Evolutionary conservation across 2,329 filamentous ascomycete species (phyloP).

Genomic region (Fusarium sp.): DNA sequence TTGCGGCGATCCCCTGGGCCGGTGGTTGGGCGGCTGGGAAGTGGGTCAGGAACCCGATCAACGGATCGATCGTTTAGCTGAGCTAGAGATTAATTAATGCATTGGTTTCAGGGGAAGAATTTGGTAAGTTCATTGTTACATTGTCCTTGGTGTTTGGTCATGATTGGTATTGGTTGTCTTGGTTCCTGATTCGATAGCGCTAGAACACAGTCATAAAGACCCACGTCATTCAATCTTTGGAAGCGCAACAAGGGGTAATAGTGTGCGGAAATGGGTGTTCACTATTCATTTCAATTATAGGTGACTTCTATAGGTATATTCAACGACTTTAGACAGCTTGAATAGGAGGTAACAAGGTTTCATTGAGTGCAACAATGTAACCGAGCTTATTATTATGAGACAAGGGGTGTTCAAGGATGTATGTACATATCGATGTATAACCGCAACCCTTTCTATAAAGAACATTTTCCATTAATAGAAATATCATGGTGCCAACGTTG

Average conservation of each 20-base stretch:
- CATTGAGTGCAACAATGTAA: no score
- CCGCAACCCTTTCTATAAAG: neutral
- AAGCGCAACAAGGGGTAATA: neutral
- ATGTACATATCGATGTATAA: neutral
- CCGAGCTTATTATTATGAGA: no score
- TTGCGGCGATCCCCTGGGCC: conserved; percentile 2
- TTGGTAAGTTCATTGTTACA: neutral
- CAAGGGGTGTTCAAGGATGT: no score
- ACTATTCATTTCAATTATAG: no score
- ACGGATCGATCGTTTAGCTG: neutral
- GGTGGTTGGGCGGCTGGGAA: conserved; percentile 7
- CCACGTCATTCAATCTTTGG: neutral
- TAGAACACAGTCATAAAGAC: neutral
- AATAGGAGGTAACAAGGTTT: no score
- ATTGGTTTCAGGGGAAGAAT: neutral
- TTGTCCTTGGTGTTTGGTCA: neutral
- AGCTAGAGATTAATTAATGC: neutral
- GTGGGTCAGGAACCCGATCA: conserved; percentile 22
- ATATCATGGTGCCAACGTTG: neutral
- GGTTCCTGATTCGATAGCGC: neutral
- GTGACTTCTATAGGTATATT: neutral
- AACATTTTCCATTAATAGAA: rapidly evolving
- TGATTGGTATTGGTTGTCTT: neutral
- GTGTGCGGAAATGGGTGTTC: neutral
- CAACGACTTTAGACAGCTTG: neutral